Evolutionary conservation across 768 basidiomycete species (phyloP), one percentile per base, ranked within the genome.

Genomic region (Trametes villosa): DNA sequence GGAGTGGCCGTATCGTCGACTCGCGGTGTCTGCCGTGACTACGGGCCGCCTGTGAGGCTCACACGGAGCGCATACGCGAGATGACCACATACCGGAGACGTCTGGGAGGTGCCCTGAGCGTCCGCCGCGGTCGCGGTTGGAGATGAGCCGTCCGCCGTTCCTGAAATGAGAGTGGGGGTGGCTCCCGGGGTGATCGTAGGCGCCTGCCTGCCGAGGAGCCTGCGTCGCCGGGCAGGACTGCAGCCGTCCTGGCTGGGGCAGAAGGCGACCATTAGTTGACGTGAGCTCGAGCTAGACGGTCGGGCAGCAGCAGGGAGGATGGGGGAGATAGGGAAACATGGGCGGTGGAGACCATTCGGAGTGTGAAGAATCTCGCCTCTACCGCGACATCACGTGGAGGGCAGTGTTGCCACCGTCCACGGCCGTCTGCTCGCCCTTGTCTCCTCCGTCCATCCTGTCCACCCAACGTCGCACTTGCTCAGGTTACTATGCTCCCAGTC

Each of bases 171-270:
- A 22, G 38, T 13, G 47, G 53, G 29, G 13, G 55, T 57, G 47
- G 50, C 50, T 26, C 34, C 51, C 34, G 56, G 36, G 29, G 26
- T 48, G 50, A 53, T 40, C 20, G 60, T 38, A 17, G 44, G 60
- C 34, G 61, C 47, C 46, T 62, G 61, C 48, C 61, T 57, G 26
- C 46, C 48, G 27, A 56, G 17, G 31, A 61, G 12, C 42, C 26
- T 38, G 12, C 31, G 42, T 41, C 47, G 38, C 4, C 36, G 36
- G 7, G 36, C 13, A 15, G 36, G 15, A 17, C 18, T 15, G 36
- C 8, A 38, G 36, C 13, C 4, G 18, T 38, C 36, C 36, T 6
- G 7, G 36, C 36, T 18, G 18, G 36, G 13, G 36, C 44, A 22
- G 12, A 31, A 17, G 31, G 30, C 48, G 48, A 18, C 48, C 48